phyloP scores from a whole-genome alignment of 2,329 filamentous ascomycete species.

The Samsoniella hepiali region DNA sequence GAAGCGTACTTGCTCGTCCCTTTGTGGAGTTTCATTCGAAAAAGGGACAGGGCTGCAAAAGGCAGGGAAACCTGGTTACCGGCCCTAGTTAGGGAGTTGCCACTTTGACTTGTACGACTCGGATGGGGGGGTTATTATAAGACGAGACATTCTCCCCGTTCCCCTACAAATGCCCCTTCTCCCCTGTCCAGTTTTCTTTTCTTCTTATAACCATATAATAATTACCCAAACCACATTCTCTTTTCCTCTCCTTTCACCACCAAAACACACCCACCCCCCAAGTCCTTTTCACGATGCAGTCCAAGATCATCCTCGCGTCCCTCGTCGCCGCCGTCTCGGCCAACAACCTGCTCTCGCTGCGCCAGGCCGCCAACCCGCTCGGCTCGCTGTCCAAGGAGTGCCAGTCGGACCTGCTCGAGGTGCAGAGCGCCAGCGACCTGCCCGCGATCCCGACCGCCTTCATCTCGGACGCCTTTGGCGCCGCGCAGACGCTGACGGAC shows the following conservation, averaged over 20 bases:
- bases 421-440: conserved; percentile 24
- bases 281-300: conserved; percentile 12
- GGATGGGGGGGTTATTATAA: neutral
- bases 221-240: neutral
- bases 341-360: conserved; percentile 20
- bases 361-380: conserved; percentile 24
- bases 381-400: conserved; percentile 23
- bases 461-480: conserved; percentile 23
- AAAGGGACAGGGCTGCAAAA: neutral
- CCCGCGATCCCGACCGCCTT: conserved; percentile 33
- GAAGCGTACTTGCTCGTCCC: neutral
- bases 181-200: too few species aligned
- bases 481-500: conserved; percentile 26
- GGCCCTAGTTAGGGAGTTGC: neutral
- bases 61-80: neutral
- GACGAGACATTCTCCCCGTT: neutral
- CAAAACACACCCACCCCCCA: conserved; percentile 39
- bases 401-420: conserved; percentile 23
- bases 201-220: neutral
- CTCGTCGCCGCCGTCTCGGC: conserved; percentile 13
- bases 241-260: neutral
- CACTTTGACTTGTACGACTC: neutral
- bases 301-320: conserved; percentile 17
- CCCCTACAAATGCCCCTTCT: neutral
- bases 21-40: neutral